phyloP scores from a whole-genome alignment of 164 flowering plant species.

The Umbilicus rupestris region DNA sequence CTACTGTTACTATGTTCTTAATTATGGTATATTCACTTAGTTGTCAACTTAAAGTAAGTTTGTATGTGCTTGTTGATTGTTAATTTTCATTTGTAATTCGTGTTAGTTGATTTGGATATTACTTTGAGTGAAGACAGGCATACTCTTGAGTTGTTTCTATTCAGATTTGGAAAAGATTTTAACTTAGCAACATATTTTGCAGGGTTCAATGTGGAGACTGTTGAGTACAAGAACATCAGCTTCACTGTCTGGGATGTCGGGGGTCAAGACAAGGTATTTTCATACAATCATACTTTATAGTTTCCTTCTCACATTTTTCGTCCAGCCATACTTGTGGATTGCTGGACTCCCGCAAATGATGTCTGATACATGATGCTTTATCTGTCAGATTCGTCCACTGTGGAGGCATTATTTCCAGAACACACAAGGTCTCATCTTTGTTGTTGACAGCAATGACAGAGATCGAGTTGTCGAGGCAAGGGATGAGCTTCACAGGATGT shows the following conservation, averaged over 20 bases:
- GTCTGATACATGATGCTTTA: background rate
- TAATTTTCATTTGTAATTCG: too few relatives aligned
- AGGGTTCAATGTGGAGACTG: conserved; percentile 74
- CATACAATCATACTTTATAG: background rate
- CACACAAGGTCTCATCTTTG: conserved; percentile 73
- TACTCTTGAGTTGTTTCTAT: background rate
- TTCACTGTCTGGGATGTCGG: conserved; percentile 84
- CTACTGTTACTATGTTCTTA: too few relatives aligned
- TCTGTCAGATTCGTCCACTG: conserved; percentile 49
- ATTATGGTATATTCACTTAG: too few relatives aligned
- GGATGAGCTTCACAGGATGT: conserved; percentile 71
- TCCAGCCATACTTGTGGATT: background rate
- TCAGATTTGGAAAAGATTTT: background rate
- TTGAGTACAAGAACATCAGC: conserved; percentile 72
- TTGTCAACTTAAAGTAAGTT: too few relatives aligned
- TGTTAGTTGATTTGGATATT: background rate
- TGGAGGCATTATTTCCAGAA: conserved; percentile 83
- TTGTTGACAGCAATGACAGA: conserved; percentile 72
- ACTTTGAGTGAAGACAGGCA: background rate
- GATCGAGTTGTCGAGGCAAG: conserved; percentile 65
- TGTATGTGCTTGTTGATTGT: too few relatives aligned
- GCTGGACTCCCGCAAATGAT: background rate
- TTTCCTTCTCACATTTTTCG: background rate
- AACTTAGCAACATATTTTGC: conserved; percentile 13
- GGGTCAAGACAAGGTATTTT: conserved; percentile 61